A percentile compares a stretch with the other conserved stretches of the same genome.
Conservation (phyloP, 768 basidiomycete genomes). For the Tulasnella calospora region DNA sequence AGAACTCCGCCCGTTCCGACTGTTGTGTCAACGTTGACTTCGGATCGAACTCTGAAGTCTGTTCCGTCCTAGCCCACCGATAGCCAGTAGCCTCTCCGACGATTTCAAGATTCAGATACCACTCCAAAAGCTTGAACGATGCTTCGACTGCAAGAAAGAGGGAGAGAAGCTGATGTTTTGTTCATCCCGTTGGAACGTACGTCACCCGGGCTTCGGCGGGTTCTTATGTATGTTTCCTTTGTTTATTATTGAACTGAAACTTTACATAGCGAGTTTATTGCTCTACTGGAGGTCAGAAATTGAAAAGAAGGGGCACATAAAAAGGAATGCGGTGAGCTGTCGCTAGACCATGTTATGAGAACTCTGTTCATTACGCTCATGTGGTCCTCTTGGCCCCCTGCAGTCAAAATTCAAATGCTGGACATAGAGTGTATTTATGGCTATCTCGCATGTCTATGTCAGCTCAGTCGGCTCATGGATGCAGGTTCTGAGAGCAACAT, state of each 20-base stretch:
- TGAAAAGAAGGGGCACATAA: conserved; percentile 16
- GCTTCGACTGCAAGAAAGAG: background rate
- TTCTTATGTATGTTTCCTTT: background rate
- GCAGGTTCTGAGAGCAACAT: background rate
- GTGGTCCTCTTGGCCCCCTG: background rate
- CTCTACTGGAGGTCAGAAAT: conserved; percentile 15
- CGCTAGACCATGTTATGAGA: too few species aligned
- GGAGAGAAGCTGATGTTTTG: background rate
- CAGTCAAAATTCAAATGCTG: background rate
- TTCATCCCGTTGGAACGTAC: conserved; percentile 7
- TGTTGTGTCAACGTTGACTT: too few species aligned
- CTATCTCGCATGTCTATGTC: conserved; percentile 5
- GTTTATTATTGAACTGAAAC: background rate
- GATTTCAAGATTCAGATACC: conserved; percentile 6
- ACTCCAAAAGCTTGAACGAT: conserved; percentile 2
- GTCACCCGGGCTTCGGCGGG: background rate
- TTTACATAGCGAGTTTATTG: conserved; percentile 10
- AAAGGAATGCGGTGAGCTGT: background rate
- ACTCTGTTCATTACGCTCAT: background rate
- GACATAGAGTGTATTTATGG: conserved; percentile 12
- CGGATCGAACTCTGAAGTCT: too few species aligned
- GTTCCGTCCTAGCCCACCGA: too few species aligned
- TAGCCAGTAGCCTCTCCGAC: background rate
- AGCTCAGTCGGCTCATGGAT: background rate
- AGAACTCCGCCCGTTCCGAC: background rate